Conservation (phyloP, 2,329 filamentous ascomycete genomes). For the Alternaria gaisen region DNA sequence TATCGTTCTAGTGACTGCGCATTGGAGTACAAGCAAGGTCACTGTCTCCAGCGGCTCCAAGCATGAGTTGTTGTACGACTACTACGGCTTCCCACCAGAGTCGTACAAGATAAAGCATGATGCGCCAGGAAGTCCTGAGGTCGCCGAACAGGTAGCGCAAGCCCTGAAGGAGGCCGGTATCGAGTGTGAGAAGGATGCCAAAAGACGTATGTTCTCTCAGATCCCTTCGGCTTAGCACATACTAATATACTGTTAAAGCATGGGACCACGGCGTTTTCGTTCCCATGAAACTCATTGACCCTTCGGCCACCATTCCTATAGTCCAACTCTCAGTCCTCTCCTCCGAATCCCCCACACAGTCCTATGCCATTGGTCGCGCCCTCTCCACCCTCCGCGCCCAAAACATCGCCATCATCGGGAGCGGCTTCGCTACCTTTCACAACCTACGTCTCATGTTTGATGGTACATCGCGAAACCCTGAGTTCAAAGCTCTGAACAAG, state of each 20-base stretch:
- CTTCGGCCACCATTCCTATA: constrained; percentile 62
- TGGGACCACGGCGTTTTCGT: constrained; percentile 72
- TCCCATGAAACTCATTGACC: constrained; percentile 64
- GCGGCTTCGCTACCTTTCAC: constrained; percentile 67
- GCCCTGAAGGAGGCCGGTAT: constrained; percentile 60
- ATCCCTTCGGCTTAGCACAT: not conserved
- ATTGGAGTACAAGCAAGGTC: constrained; percentile 63
- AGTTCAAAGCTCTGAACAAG: constrained; percentile 43
- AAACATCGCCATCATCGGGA: constrained; percentile 68
- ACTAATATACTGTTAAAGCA: constrained; percentile 36
- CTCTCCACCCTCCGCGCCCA: constrained; percentile 60
- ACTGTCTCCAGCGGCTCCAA: constrained; percentile 61
- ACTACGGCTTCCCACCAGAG: constrained; percentile 66
- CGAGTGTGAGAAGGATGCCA: constrained; percentile 38
- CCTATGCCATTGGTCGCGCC: constrained; percentile 64
- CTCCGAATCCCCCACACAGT: constrained; percentile 60
- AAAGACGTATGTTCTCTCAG: constrained; percentile 38
- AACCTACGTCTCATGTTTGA: constrained; percentile 61
- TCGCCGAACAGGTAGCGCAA: constrained; percentile 61
- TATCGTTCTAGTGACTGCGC: constrained; percentile 67
- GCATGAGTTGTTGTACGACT: constrained; percentile 66
- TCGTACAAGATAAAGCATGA: constrained; percentile 65
- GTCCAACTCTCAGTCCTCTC: constrained; percentile 66
- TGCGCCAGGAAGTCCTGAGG: constrained; percentile 63
- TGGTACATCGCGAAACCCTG: constrained; percentile 31